A percentile compares a stretch with the other conserved stretches of the same genome.
phyloP scores from a whole-genome alignment of 208 protist species.

The Wallacemonas sp. region DNA sequence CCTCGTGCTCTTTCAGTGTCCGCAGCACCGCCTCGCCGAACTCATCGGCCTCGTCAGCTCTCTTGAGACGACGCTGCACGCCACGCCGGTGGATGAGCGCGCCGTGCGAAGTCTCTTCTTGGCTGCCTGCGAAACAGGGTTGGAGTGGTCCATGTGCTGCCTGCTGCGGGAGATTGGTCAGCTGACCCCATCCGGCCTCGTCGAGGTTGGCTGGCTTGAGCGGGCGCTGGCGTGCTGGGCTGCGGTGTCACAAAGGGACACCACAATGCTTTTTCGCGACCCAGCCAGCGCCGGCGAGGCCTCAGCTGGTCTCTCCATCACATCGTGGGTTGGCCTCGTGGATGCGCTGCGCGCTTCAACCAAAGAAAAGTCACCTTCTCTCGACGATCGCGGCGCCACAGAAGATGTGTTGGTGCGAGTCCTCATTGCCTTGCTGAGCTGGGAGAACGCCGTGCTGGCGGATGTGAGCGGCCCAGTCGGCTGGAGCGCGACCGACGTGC shows the following conservation, averaged over 20 bases:
- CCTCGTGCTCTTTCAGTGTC: not conserved
- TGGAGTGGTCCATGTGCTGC: constrained; percentile 16
- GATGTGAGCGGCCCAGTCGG: not conserved
- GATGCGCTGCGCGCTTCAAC: too few relatives aligned
- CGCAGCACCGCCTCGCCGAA: not conserved
- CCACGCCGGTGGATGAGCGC: not conserved
- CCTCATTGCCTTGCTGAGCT: constrained; percentile 16
- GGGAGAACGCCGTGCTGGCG: constrained; percentile 17
- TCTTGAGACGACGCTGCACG: not conserved
- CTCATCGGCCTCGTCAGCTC: not conserved
- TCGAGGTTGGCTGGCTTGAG: not conserved
- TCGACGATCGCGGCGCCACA: not conserved
- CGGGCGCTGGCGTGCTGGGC: constrained; percentile 14
- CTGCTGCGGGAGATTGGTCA: not conserved
- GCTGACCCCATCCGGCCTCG: not conserved
- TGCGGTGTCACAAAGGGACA: not conserved
- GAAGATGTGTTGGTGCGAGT: constrained; percentile 1
- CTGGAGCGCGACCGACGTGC: not conserved
- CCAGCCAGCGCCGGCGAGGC: not conserved
- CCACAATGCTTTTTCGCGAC: not conserved
- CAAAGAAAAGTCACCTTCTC: too few relatives aligned
- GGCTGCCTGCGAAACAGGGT: not conserved
- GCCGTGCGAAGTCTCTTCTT: not conserved
- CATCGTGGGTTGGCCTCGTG: constrained; percentile 1
- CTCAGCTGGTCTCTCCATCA: not conserved